Conservation (phyloP, 1,139 yeast species). For the Sugiyamaella paludigena region DNA sequence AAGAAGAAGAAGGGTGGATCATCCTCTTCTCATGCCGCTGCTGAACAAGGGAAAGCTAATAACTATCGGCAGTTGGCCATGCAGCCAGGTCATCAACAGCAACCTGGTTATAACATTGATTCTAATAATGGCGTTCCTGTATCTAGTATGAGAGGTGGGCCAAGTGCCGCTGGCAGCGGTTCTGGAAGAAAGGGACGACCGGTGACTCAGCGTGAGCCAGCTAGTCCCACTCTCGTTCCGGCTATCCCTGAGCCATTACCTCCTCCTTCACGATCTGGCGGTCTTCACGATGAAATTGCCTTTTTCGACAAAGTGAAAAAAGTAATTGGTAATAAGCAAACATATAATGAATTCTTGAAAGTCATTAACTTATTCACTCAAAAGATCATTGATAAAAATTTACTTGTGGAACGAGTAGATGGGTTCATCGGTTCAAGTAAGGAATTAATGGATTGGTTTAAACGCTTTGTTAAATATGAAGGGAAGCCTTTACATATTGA, state of each 20-base stretch:
- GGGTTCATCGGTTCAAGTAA: constrained; percentile 77
- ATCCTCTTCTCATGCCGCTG: constrained; percentile 5
- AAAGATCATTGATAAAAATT: constrained; percentile 79
- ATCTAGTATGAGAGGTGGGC: constrained; percentile 39
- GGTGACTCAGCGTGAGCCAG: constrained; percentile 34
- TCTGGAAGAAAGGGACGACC: constrained; percentile 28
- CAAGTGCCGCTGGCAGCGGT: constrained; percentile 8
- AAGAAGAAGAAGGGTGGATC: constrained; percentile 22
- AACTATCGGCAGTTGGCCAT: constrained; percentile 1
- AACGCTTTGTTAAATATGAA: constrained; percentile 84
- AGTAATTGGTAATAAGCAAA: constrained; percentile 82
- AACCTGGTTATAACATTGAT: constrained; percentile 17
- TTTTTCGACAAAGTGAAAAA: constrained; percentile 93
- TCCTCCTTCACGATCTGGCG: constrained; percentile 48
- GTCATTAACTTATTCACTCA: constrained; percentile 82
- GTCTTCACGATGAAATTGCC: constrained; percentile 76
- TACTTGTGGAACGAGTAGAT: constrained; percentile 80
- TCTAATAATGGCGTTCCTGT: constrained; percentile 38
- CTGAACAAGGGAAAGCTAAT: constrained; percentile 2
- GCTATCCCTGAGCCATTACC: constrained; percentile 85
- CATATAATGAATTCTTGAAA: constrained; percentile 87
- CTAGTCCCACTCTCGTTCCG: constrained; percentile 71
- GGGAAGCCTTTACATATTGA: constrained; percentile 62
- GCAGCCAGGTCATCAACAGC: constrained; percentile 7
- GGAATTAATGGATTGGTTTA: constrained; percentile 88